Evolutionary conservation across 768 basidiomycete species (phyloP), one percentile per base, ranked within the genome.

Genomic region (Pleurotus djamor): DNA sequence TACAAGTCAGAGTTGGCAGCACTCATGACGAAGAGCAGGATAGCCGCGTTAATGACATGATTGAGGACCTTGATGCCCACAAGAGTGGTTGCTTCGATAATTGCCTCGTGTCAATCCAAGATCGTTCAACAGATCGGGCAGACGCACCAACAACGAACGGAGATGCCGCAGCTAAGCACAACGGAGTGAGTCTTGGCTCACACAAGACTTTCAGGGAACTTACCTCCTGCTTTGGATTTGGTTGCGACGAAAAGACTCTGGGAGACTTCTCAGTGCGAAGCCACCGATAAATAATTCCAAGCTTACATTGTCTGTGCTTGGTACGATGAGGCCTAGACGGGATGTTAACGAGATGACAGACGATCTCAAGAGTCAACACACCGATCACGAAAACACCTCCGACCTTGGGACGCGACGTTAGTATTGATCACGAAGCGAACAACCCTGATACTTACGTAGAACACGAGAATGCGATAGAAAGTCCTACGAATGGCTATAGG

Each of bases 351-450:
- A 49, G 8, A 10, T 21, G n/a, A 4, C 48, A 34, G 36, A 43
- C 21, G 16, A 12, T 14, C 1, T 10, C 7, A 17, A 34, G 36
- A 34, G 28, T 9, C 13, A 5, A 7, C 57, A 21, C 57, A 58
- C 57, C 84, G 65, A 92, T 88, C 21, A 88, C 83, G 62, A 89
- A 87, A 4, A 92, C 85, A 10, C 83, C 81, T 17, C 84, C 84
- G 48, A 91, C 80, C 54, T 56, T 44, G n/a, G n/a, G n/a, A n/a
- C n/a, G n/a, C n/a, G n/a, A n/a, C n/a, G n/a, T n/a, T n/a, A n/a
- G n/a, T n/a, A n/a, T n/a, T n/a, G n/a, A n/a, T n/a, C n/a, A n/a
- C 21, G 21, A 28, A 28, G 21, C 3, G 21, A 28, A 28, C 21
- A 28, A 28, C 3, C 3, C 3, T 28, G 38, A 32, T 8, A 56